phyloP scores from a whole-genome alignment of 139 green algal genomes.

The Micractinium sp. region DNA sequence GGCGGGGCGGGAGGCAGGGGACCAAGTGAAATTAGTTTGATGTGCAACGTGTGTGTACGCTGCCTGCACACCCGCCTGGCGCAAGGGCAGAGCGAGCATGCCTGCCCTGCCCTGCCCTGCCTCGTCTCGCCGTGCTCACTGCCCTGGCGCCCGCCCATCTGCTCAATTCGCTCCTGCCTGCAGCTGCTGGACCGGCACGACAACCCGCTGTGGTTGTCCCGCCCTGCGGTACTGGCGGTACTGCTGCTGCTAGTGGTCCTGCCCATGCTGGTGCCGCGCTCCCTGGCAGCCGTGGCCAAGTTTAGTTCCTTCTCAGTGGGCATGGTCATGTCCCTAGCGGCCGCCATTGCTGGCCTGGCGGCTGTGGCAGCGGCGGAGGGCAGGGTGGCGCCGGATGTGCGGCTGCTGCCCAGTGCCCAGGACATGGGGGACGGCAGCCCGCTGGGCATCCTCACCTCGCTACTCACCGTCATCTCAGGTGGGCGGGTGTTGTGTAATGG shows the following conservation, averaged over 20 bases:
- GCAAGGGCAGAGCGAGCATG: too few relatives aligned
- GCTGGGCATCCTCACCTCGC: conserved; percentile 16
- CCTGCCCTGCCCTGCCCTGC: too few relatives aligned
- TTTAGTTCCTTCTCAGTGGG: conserved; percentile 28
- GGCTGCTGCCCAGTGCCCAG: not conserved
- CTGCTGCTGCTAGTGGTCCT: conserved; percentile 6
- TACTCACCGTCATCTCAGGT: conserved; percentile 33
- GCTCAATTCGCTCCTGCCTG: not conserved
- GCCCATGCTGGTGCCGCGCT: conserved; percentile 45
- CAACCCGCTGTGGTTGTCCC: conserved; percentile 18
- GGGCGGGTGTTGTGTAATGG: not conserved
- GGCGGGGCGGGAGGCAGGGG: too few relatives aligned
- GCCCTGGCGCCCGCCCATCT: too few relatives aligned
- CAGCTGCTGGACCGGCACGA: conserved; percentile 19
- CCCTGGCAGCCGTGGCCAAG: conserved; percentile 33
- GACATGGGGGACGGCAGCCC: conserved; percentile 14
- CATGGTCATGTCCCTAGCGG: conserved; percentile 43
- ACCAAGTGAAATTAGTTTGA: not conserved
- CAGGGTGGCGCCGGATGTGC: conserved; percentile 19
- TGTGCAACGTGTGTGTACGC: not conserved
- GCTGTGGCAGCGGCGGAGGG: conserved; percentile 25
- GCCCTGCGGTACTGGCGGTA: conserved; percentile 2
- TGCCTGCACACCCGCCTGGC: not conserved
- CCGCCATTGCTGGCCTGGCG: conserved; percentile 31
- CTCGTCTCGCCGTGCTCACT: too few relatives aligned